Evolutionary conservation across 768 basidiomycete species (phyloP), one percentile per base, ranked within the genome.

Genomic region (Lactifluus rugatus): DNA sequence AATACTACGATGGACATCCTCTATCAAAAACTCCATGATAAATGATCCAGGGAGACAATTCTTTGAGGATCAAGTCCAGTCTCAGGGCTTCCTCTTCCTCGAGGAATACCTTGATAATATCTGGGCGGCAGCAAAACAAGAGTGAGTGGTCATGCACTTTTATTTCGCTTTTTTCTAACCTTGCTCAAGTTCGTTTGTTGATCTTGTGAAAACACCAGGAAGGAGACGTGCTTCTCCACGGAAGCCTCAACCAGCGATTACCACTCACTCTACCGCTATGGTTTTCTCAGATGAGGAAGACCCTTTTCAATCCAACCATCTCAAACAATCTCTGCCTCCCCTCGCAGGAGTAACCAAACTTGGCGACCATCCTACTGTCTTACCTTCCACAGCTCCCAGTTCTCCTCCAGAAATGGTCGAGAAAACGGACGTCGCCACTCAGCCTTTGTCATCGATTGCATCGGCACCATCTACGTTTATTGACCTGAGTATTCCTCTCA

Each of bases 191-290:
- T 79, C 82, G 8, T 78, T 91, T 16, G 83, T 89, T 42, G 87
- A 91, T 53, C 77, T 92, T 17, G 81, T 92, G 2, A 92, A 92
- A 72, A 92, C 90, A 1, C 89, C 89, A 14, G 83, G 86, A 31
- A 80, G 88, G 45, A 88, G 81, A 70, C 87, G 80, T 71, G 76
- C 74, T 48, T 69, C 76, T 14, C 72, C 73, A 3, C 80, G 76
- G 63, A 80, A 77, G 63, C 73, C 78, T 17, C 80, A 80, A 63
- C 67, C 74, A n/a, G 72, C 68, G 25, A 62, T 68, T 11, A 31
- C 48, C 17, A 17, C 54, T 41, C 44, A 60, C 32, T 14, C 52
- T 7, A 48, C 36, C 16, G 13, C 44, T 25, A 75, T 85, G 54
- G 87, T 88, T 54, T 81, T 78, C 0, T 87, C 88, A 70, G 85